A percentile compares a stretch with the other conserved stretches of the same genome.
These are phyloP conservation scores for Alliaria petiolata DNA, from an alignment of 345 rosid genomes.

Conservation along the genomic window DNA sequence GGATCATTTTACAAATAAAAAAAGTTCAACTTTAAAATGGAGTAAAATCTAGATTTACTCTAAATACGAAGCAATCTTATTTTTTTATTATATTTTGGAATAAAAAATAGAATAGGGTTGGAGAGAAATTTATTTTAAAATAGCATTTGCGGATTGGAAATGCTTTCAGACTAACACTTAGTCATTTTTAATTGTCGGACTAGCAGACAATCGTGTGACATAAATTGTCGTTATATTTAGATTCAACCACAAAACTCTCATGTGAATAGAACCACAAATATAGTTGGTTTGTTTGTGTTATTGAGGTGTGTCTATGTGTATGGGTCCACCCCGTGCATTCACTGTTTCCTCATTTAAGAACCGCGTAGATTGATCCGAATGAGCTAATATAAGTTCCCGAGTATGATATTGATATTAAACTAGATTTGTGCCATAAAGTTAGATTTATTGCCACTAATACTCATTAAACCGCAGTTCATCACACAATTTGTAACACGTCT, in stretches of 20 bases:
- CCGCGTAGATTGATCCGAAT: neutral
- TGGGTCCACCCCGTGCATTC: conserved; percentile 4
- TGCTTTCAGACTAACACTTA: neutral
- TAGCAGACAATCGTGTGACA: conserved; percentile 10
- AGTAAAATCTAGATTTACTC: too few relatives aligned
- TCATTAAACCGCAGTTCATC: too few relatives aligned
- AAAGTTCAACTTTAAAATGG: too few relatives aligned
- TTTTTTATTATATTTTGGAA: too few relatives aligned
- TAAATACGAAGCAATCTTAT: too few relatives aligned
- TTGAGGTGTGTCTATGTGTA: neutral
- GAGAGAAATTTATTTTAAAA: too few relatives aligned
- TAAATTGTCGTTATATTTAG: neutral
- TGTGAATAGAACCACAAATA: neutral
- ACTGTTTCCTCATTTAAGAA: neutral
- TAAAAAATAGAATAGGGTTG: too few relatives aligned
- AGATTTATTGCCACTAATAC: too few relatives aligned
- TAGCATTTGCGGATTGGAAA: too few relatives aligned
- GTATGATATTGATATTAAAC: neutral
- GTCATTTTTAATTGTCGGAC: neutral
- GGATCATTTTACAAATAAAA: too few relatives aligned
- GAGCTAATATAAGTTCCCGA: too few relatives aligned
- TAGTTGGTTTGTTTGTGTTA: neutral
- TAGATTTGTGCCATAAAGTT: neutral
- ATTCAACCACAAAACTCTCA: neutral
- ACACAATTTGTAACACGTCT: too few relatives aligned